phyloP scores from a whole-genome alignment of 306 rosid species.

The Dicorynia guianensis region DNA sequence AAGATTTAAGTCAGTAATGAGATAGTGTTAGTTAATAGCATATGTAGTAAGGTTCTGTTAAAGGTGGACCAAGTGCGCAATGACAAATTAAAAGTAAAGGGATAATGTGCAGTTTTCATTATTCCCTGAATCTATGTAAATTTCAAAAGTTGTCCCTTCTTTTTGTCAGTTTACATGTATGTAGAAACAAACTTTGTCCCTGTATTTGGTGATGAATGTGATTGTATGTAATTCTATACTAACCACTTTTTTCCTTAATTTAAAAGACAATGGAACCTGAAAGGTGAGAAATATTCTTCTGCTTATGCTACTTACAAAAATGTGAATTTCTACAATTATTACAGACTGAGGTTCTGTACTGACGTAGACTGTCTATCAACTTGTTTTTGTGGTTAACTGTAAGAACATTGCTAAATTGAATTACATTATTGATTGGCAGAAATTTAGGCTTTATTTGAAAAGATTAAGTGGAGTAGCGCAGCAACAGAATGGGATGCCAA shows the following conservation, averaged over 20 bases:
- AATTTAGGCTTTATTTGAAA: conserved; percentile 70
- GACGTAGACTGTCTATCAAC: not conserved
- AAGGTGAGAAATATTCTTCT: conserved; percentile 9
- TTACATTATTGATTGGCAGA: conserved; percentile 52
- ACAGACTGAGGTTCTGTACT: not conserved
- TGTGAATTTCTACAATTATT: not conserved
- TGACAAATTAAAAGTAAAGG: not conserved
- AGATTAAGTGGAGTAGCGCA: conserved; percentile 67
- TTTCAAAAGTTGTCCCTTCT: not conserved
- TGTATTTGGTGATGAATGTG: conserved; percentile 14
- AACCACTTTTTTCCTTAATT: not conserved
- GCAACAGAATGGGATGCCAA: conserved; percentile 70
- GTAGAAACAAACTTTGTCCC: not conserved
- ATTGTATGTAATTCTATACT: not conserved
- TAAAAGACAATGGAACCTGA: not conserved
- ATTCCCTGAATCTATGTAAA: not conserved
- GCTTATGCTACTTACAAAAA: not conserved
- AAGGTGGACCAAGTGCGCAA: not conserved
- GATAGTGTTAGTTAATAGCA: not conserved
- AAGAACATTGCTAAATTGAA: not conserved
- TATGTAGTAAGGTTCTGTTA: not conserved
- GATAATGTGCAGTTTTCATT: not conserved
- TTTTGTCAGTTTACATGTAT: conserved; percentile 1
- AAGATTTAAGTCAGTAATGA: not conserved
- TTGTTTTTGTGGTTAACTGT: conserved; percentile 14